These are phyloP conservation scores for Obelidium mucronatum DNA, from an alignment of 192 early-diverging fungal genomes.

Conservation along the genomic window DNA sequence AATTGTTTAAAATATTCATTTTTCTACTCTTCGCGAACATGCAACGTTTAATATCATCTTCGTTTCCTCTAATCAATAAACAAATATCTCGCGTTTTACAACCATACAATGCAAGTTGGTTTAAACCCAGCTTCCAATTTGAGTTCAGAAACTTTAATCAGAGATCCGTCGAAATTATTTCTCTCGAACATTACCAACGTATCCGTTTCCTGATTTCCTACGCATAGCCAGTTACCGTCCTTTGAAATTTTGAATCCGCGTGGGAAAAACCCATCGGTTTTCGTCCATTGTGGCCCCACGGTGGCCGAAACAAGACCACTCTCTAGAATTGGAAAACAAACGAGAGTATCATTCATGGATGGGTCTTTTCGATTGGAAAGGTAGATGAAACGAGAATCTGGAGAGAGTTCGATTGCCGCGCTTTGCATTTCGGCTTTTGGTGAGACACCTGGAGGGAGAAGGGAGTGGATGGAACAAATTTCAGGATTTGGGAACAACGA, in stretches of 20 bases:
- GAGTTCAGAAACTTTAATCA: not conserved
- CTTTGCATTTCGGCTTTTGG: not conserved
- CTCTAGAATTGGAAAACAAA: not conserved
- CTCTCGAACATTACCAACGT: constrained; percentile 6
- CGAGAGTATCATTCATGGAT: constrained; percentile 2
- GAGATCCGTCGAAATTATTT: not conserved
- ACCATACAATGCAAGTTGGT: constrained; percentile 13
- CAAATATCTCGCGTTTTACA: not conserved
- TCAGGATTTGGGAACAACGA: not conserved
- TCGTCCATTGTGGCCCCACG: not conserved
- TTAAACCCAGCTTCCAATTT: not conserved
- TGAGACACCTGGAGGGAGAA: not conserved
- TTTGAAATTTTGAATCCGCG: not conserved
- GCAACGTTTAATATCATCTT: not conserved
- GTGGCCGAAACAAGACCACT: not conserved
- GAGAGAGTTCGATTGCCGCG: constrained; percentile 3
- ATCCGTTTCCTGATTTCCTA: constrained; percentile 17
- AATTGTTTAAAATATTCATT: too few relatives aligned
- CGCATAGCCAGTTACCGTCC: not conserved
- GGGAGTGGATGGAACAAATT: not conserved
- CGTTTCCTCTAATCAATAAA: not conserved
- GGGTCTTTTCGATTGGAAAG: constrained; percentile 3
- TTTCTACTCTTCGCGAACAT: too few relatives aligned
- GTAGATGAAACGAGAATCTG: constrained; percentile 20
- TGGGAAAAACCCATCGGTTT: not conserved